Base-by-base conservation (phyloP, 805 yeast species). In the Ogataea salicorniae region DNA sequence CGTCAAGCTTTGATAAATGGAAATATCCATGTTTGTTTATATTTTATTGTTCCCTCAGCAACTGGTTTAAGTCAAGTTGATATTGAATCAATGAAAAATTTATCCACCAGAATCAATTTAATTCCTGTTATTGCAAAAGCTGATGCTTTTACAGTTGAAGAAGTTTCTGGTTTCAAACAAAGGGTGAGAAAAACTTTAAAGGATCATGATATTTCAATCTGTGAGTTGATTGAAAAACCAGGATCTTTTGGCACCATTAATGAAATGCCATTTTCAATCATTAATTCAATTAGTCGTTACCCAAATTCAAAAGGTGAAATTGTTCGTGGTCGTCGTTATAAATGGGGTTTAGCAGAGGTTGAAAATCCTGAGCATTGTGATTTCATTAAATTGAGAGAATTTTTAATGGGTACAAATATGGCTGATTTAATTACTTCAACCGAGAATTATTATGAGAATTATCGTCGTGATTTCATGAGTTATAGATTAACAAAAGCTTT, bases 341-440 rank as follows among this genome's bases (percentile, higher is more conserved):
- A 71, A 16, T 91, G 97, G 97, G 97, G 97, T 0, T 65, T 78
- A 20, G 87, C 87, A 14, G 96, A 90, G 60, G 85, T 87, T 37
- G 96, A 87, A 59, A 84, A 88, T 62, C 77, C 76, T 17, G 64
- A 70, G 8, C 90, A 85, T 64, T 87, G 95, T 66, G 97, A 92
- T 62, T 89, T 89, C 59, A 53, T 66, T 29, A 73, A 73, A 50
- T 72, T 91, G 52, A 78, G 87, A 54, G 75, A 80, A 34, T 66
- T 88, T 36, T 68, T 91, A 42, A 72, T 91, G 66, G 75, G 83
- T 22, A 75, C 81, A 18, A 77, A 87, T 64, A 77, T 88, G 84
- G 76, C 86, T 43, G 96, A 90, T 59, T 75, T 91, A 54, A 80
- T 88, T 37, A 61, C 70, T n/a, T 74, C 89, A 7, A 87, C 95